Evolutionary conservation across 305 asterid species (phyloP).

Genomic region (Fraxinus sp.): DNA sequence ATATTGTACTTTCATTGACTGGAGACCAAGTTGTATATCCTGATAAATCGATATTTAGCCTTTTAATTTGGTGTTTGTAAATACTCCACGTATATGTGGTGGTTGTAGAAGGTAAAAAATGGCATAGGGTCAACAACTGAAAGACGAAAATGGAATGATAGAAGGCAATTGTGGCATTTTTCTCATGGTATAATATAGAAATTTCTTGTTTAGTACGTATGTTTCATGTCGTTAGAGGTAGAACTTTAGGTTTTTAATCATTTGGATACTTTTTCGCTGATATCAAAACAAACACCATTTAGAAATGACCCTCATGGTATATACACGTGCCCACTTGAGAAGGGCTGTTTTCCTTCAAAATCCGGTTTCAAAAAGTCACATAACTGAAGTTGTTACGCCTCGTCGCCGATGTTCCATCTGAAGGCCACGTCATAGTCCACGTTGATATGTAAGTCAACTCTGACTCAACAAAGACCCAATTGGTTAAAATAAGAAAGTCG

Average conservation of each 20-base stretch:
- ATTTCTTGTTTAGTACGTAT: background rate
- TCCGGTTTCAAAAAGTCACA: background rate
- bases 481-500: no score
- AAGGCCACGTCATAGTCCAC: no score
- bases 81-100: no score
- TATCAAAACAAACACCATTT: no score
- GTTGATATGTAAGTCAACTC: no score
- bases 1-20: background rate
- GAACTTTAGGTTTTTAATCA: background rate
- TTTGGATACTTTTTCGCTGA: background rate
- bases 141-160: no score
- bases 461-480: no score
- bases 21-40: background rate
- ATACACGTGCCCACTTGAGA: background rate
- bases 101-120: background rate
- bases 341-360: background rate
- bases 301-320: background rate
- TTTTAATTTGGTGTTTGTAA: background rate
- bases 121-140: no score
- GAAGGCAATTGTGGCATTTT: background rate
- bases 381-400: background rate
- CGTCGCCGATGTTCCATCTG: no score
- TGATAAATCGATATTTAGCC: background rate
- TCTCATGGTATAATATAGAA: background rate
- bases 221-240: background rate